Percentiles rank a stretch among this genome's conserved stretches.
Evolutionary conservation across 2,329 filamentous ascomycete genomes (phyloP).

Genomic region (Colletotrichum sp.): DNA sequence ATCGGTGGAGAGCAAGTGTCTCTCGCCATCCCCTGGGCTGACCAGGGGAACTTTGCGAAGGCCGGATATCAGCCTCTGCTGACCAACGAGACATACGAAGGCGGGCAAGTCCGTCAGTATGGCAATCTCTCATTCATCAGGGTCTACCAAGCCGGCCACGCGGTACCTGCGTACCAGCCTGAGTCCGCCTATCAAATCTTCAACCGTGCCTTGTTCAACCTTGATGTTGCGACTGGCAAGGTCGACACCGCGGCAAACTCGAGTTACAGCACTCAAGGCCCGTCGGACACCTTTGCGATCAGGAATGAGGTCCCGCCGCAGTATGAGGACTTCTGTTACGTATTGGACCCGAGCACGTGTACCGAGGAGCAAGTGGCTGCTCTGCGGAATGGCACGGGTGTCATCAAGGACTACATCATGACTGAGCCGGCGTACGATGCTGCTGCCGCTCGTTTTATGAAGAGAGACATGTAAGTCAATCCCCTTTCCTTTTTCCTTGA

Average conservation of each 20-base stretch:
- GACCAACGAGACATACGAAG: conserved; percentile 62
- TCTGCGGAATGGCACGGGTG: conserved; percentile 55
- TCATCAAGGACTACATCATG: conserved; percentile 42
- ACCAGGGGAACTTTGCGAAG: conserved; percentile 25
- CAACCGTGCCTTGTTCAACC: conserved; percentile 43
- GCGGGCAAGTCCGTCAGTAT: conserved; percentile 69
- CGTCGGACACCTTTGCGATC: conserved; percentile 22
- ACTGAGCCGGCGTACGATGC: neutral
- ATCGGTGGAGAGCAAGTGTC: conserved; percentile 51
- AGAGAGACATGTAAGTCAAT: neutral
- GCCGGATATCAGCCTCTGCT: conserved; percentile 69
- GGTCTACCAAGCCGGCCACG: conserved; percentile 63
- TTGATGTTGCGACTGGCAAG: conserved; percentile 24
- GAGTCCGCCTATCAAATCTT: conserved; percentile 51
- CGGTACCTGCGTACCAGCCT: conserved; percentile 57
- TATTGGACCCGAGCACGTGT: conserved; percentile 26
- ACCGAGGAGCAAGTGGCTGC: conserved; percentile 54
- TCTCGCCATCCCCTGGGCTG: conserved; percentile 40
- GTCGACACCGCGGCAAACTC: conserved; percentile 20
- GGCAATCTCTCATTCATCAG: conserved; percentile 68
- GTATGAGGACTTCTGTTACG: conserved; percentile 28
- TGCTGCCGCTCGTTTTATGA: neutral
- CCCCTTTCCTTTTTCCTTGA: neutral
- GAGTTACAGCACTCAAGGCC: conserved; percentile 24
- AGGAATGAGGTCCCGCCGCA: conserved; percentile 24